Evolutionary conservation across 176 grass and related monocot species (phyloP).

Genomic region (Bothriochloa decipiens): DNA sequence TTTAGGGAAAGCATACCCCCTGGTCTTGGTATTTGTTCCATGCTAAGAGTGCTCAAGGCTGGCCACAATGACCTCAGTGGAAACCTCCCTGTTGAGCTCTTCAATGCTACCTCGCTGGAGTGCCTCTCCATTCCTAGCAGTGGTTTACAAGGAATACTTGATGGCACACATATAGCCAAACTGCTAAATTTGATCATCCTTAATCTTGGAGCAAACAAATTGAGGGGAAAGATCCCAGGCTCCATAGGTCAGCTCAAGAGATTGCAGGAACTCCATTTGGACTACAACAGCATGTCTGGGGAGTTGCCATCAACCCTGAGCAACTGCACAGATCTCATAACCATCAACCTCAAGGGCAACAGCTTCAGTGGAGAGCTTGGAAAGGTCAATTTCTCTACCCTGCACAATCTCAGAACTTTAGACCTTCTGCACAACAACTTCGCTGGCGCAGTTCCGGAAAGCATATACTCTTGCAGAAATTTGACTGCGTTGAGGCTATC

Average conservation of each 20-base stretch:
- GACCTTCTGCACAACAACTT: too few relatives aligned
- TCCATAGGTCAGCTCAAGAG: conserved; percentile 32
- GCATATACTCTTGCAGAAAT: too few relatives aligned
- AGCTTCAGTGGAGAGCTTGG: conserved; percentile 1
- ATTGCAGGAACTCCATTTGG: conserved; percentile 30
- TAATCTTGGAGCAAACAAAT: conserved; percentile 18
- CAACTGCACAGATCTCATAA: conserved; percentile 30
- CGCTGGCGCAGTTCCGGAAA: too few relatives aligned
- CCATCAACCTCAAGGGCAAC: conserved; percentile 24
- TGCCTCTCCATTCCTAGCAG: conserved; percentile 25
- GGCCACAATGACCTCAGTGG: conserved; percentile 32
- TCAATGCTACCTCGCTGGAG: neutral
- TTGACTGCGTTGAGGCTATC: too few relatives aligned
- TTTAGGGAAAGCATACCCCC: conserved; percentile 16
- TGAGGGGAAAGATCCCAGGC: conserved; percentile 1
- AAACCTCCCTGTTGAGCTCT: conserved; percentile 22
- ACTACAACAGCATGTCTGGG: conserved; percentile 26
- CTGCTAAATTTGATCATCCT: conserved; percentile 20
- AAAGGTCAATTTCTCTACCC: neutral
- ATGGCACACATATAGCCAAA: neutral
- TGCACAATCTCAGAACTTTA: too few relatives aligned
- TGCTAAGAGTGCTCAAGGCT: conserved; percentile 6
- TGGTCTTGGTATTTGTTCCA: conserved; percentile 21
- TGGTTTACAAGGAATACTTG: neutral
- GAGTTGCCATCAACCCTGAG: conserved; percentile 15